These are phyloP conservation scores for Pichia sp. DNA, from an alignment of 1,139 yeast genomes.

Conservation along the genomic window DNA sequence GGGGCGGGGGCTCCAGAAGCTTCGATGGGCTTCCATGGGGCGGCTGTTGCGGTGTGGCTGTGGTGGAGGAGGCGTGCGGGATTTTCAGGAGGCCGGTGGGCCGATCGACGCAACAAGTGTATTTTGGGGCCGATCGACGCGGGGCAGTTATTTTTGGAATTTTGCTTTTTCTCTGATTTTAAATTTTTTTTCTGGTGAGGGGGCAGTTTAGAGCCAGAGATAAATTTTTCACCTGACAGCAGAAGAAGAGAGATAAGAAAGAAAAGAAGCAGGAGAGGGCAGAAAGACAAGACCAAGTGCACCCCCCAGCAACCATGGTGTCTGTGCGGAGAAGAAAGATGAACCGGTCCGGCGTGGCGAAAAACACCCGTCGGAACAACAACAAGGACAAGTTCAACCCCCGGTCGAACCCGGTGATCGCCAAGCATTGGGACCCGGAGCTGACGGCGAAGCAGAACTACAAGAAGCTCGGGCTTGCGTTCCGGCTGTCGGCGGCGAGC, in stretches of 20 bases:
- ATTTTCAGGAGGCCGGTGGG: background rate
- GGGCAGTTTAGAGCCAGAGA: too few relatives aligned
- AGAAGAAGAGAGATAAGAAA: too few relatives aligned
- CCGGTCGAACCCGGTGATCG: conserved; percentile 73
- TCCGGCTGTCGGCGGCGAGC: conserved; percentile 59
- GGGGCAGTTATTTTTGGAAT: too few relatives aligned
- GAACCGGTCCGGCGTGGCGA: conserved; percentile 64
- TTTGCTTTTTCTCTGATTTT: too few relatives aligned
- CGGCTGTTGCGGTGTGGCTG: background rate
- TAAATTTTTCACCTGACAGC: too few relatives aligned
- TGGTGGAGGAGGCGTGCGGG: background rate
- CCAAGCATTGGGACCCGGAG: conserved; percentile 83
- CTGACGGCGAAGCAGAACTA: conserved; percentile 82
- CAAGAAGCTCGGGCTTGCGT: conserved; percentile 66
- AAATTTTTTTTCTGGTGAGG: too few relatives aligned
- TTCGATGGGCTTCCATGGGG: background rate
- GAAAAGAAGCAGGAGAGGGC: too few relatives aligned
- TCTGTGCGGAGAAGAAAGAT: conserved; percentile 86
- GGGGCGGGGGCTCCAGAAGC: background rate
- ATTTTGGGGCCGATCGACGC: too few relatives aligned
- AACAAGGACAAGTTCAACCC: conserved; percentile 61
- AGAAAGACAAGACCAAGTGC: too few relatives aligned
- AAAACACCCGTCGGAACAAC: conserved; percentile 63
- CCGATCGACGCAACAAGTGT: too few relatives aligned
- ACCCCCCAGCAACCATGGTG: conserved; percentile 41